Conservation (phyloP, 2,329 filamentous ascomycete species). For the Graphium sp. region DNA sequence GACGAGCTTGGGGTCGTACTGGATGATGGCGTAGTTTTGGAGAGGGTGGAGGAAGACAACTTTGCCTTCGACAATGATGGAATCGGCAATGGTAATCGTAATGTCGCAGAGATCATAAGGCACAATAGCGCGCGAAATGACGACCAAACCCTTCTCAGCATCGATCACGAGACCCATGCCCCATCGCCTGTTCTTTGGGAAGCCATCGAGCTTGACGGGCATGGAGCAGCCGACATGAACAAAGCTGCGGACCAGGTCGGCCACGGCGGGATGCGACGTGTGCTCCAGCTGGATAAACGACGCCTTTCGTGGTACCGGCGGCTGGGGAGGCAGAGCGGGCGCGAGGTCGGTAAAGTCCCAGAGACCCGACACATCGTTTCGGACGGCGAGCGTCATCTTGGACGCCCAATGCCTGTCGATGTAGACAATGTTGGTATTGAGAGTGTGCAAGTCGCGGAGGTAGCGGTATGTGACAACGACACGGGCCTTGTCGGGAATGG, state of each 20-base stretch:
- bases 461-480: slow-evolving; percentile 95
- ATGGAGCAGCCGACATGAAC: slow-evolving; percentile 85
- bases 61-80: slow-evolving; percentile 84
- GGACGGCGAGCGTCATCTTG: slow-evolving; percentile 82
- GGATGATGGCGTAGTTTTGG: slow-evolving; percentile 90
- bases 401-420: slow-evolving; percentile 91
- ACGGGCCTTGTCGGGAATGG: slow-evolving; percentile 64
- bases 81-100: slow-evolving; percentile 88
- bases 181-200: slow-evolving; percentile 83
- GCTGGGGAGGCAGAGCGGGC: slow-evolving; percentile 59
- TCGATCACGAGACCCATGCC: slow-evolving; percentile 97
- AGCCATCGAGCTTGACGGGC: slow-evolving; percentile 95
- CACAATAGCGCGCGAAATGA: slow-evolving; percentile 86
- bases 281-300: slow-evolving; percentile 88
- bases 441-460: slow-evolving; percentile 81
- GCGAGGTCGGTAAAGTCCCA: slow-evolving; percentile 90
- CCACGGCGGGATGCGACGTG: slow-evolving; percentile 75
- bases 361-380: slow-evolving; percentile 76
- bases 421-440: slow-evolving; percentile 82
- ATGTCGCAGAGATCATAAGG: slow-evolving; percentile 97
- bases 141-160: slow-evolving; percentile 83
- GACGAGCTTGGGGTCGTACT: slow-evolving; percentile 89
- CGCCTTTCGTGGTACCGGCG: slow-evolving; percentile 59
- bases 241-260: slow-evolving; percentile 85
- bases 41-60: slow-evolving; percentile 91